These are phyloP conservation scores for Pyrus betulifolia DNA, from an alignment of 306 rosid species.

Conservation along the genomic window DNA sequence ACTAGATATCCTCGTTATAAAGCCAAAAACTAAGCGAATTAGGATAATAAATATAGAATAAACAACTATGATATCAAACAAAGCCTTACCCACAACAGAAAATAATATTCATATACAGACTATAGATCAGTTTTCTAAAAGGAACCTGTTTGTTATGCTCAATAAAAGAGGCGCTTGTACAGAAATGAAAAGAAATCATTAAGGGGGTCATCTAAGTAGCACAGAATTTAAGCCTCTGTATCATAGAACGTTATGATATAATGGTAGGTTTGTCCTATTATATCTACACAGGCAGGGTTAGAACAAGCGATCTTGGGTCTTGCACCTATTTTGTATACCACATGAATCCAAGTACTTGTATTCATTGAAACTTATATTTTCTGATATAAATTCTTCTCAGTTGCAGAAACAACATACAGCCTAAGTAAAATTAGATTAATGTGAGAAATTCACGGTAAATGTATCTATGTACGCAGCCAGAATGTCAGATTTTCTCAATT, in stretches of 20 bases:
- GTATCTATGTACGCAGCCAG: not conserved
- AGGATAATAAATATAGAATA: constrained; percentile 4
- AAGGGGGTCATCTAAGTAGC: not conserved
- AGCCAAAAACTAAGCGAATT: constrained; percentile 5
- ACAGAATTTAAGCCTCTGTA: not conserved
- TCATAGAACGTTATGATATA: not conserved
- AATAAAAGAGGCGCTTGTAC: not conserved
- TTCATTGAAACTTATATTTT: not conserved
- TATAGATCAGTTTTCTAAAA: not conserved
- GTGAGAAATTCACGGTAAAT: not conserved
- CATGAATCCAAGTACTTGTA: not conserved
- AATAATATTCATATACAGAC: not conserved
- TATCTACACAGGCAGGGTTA: not conserved
- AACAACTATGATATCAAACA: not conserved
- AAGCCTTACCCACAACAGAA: not conserved
- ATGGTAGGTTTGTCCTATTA: not conserved
- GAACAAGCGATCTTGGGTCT: not conserved
- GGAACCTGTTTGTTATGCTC: not conserved
- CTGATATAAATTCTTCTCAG: not conserved
- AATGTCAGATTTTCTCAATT: not conserved
- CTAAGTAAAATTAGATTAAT: not conserved
- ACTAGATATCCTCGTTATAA: constrained; percentile 6
- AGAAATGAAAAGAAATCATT: not conserved
- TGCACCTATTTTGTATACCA: not conserved
- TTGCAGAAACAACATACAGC: not conserved